phyloP scores from a whole-genome alignment of 2,329 filamentous ascomycete species.

The Fusarium sublunatum region DNA sequence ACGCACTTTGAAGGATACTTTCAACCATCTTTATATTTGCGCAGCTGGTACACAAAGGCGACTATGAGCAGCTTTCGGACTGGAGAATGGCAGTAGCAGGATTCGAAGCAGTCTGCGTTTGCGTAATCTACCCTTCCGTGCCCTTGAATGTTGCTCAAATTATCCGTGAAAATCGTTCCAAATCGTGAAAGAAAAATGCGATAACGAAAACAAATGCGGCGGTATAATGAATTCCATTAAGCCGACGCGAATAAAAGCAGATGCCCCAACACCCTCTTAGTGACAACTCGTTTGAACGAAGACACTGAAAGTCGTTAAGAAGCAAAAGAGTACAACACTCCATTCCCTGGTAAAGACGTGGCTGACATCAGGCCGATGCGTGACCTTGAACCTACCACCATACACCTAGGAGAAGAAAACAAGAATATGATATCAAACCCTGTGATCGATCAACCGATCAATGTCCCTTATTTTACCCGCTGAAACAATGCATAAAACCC shows the following conservation, averaged over 20 bases:
- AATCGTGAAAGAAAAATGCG: constrained; percentile 41
- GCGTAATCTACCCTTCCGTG: constrained; percentile 13
- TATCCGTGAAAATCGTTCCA: constrained; percentile 41
- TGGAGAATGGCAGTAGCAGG: constrained; percentile 13
- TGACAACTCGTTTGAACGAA: constrained; percentile 21
- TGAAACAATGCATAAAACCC: constrained; percentile 54
- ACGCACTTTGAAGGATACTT: constrained; percentile 11
- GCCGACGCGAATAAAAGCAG: constrained; percentile 37
- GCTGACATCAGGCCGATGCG: background rate
- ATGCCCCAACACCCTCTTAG: constrained; percentile 32
- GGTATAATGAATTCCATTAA: constrained; percentile 44
- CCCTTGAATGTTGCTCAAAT: constrained; percentile 28
- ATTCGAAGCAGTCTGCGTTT: constrained; percentile 26
- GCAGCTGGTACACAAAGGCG: constrained; percentile 26
- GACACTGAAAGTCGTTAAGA: constrained; percentile 42
- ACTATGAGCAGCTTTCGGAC: constrained; percentile 18
- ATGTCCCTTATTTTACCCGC: constrained; percentile 50
- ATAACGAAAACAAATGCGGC: constrained; percentile 27
- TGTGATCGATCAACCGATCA: constrained; percentile 42
- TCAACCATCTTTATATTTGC: constrained; percentile 37
- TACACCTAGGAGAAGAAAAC: constrained; percentile 17
- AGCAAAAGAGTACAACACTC: constrained; percentile 33
- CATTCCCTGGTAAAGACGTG: constrained; percentile 1
- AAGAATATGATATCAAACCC: constrained; percentile 39
- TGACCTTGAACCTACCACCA: background rate